These are phyloP conservation scores for Pseudoneurospora amorphoporcata DNA, from an alignment of 495 filamentous ascomycete genomes.

Conservation along the genomic window DNA sequence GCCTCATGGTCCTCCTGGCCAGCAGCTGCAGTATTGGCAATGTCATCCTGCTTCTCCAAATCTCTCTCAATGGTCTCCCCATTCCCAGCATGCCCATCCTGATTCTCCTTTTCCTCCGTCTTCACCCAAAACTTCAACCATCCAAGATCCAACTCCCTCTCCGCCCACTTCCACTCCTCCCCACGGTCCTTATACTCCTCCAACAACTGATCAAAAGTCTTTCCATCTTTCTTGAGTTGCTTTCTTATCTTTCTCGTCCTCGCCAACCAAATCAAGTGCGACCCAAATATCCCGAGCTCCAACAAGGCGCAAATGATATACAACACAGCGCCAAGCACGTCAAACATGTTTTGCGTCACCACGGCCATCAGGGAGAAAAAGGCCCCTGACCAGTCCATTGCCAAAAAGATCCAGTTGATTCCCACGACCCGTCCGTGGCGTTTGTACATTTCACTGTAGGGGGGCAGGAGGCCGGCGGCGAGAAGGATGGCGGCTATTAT, in stretches of 20 bases:
- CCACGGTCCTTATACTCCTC: constrained; percentile 26
- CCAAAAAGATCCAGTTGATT: constrained; percentile 57
- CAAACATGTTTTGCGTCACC: constrained; percentile 61
- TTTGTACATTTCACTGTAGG: constrained; percentile 65
- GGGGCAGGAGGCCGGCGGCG: constrained; percentile 58
- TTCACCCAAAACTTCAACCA: neutral
- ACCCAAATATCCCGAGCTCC: constrained; percentile 58
- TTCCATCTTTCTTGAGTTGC: constrained; percentile 45
- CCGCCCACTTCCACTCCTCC: constrained; percentile 31
- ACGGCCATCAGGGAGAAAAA: constrained; percentile 62
- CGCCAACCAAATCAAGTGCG: constrained; percentile 57
- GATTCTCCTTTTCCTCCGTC: neutral
- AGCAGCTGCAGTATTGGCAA: neutral
- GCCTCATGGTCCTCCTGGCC: neutral
- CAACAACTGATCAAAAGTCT: constrained; percentile 56
- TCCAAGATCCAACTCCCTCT: constrained; percentile 14
- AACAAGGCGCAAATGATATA: constrained; percentile 58
- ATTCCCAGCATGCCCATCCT: neutral
- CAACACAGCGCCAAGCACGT: constrained; percentile 56
- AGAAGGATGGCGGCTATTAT: constrained; percentile 63
- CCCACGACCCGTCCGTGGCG: constrained; percentile 58
- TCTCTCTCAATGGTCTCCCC: neutral
- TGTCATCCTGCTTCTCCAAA: neutral
- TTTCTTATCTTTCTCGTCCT: constrained; percentile 50
- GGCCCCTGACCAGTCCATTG: constrained; percentile 60